A percentile compares a stretch with the other conserved stretches of the same genome.
Conservation (phyloP, 768 basidiomycete genomes). For the Crepidotus variabilis region DNA sequence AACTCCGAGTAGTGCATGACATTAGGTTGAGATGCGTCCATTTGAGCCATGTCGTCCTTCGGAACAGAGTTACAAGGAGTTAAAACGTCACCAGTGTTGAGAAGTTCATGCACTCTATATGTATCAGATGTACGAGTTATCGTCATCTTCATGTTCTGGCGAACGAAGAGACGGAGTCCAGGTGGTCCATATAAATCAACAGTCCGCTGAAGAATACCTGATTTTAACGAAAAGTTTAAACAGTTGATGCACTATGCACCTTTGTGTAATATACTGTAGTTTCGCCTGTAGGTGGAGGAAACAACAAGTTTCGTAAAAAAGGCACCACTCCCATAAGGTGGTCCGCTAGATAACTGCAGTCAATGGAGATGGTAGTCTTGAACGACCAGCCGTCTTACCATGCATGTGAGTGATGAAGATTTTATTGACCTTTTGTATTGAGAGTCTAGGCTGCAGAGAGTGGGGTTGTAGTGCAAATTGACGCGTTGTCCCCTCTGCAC, state of each 20-base stretch:
- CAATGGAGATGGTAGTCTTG: neutral
- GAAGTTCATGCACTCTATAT: conserved; percentile 78
- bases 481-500: conserved; percentile 75
- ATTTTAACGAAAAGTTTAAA: conserved; percentile 3
- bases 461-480: conserved; percentile 59
- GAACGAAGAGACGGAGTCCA: conserved; percentile 72
- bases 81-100: conserved; percentile 48
- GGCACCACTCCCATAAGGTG: conserved; percentile 75
- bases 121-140: conserved; percentile 52
- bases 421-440: conserved; percentile 49
- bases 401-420: conserved; percentile 89
- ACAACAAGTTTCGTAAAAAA: conserved; percentile 58
- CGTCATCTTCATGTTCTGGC: conserved; percentile 67
- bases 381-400: conserved; percentile 38
- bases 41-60: conserved; percentile 7
- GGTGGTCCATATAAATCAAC: conserved; percentile 79
- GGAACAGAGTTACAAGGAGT: conserved; percentile 40
- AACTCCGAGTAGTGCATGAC: conserved; percentile 62
- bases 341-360: conserved; percentile 40
- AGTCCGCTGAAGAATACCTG: conserved; percentile 33
- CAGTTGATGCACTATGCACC: conserved; percentile 5
- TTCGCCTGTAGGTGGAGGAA: conserved; percentile 30
- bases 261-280: conserved; percentile 18
- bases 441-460: conserved; percentile 27
- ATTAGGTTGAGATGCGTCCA: conserved; percentile 22